Conservation (phyloP, 768 basidiomycete genomes). For the Trametopsis cervina region DNA sequence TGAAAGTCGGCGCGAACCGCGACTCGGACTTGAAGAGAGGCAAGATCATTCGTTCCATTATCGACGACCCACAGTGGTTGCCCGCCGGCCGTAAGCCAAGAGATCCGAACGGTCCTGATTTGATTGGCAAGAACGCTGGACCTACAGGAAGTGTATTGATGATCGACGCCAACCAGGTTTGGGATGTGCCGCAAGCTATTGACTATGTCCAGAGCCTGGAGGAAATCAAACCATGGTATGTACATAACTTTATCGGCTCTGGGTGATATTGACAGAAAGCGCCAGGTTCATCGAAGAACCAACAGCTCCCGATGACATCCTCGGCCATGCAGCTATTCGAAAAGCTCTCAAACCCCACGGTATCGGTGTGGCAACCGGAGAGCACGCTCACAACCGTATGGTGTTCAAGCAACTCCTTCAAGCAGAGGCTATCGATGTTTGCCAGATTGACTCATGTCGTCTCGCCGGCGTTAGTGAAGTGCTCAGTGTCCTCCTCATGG, state of each 20-base stretch:
- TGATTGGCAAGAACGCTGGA: constrained; percentile 88
- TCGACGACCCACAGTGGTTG: constrained; percentile 85
- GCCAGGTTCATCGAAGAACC: constrained; percentile 90
- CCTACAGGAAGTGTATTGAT: constrained; percentile 92
- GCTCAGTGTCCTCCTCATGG: constrained; percentile 84
- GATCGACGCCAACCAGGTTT: constrained; percentile 97
- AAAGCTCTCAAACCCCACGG: constrained; percentile 70
- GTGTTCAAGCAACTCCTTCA: constrained; percentile 94
- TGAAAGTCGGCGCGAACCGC: constrained; percentile 90
- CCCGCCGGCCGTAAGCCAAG: constrained; percentile 51
- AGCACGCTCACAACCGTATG: constrained; percentile 92
- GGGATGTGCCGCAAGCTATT: constrained; percentile 91
- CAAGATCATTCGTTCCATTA: constrained; percentile 85
- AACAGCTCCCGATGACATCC: constrained; percentile 85
- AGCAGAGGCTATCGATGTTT: constrained; percentile 88
- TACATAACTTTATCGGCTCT: neutral
- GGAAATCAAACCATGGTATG: constrained; percentile 81
- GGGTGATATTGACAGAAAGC: neutral
- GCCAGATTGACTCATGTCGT: constrained; percentile 92
- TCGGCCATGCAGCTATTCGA: constrained; percentile 77
- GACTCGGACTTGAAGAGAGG: constrained; percentile 83
- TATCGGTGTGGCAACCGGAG: constrained; percentile 90
- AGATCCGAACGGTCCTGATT: constrained; percentile 52
- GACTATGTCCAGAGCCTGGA: constrained; percentile 80
- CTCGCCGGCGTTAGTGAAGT: constrained; percentile 92